Conservation (phyloP, 306 rosid species). For the Clitoria ternatea region DNA sequence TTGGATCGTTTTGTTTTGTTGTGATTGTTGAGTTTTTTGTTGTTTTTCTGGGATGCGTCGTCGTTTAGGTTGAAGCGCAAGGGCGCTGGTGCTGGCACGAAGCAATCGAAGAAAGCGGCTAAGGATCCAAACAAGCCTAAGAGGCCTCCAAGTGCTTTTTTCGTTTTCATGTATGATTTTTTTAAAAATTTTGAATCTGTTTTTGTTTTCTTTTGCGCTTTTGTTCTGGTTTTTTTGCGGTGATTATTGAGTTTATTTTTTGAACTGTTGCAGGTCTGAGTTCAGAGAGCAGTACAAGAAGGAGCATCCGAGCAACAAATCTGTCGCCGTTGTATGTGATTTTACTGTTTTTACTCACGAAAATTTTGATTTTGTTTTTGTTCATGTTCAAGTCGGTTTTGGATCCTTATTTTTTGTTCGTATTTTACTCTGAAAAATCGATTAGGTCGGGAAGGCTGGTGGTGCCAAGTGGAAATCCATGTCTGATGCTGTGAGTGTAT, state of each 20-base stretch:
- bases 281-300: conserved; percentile 69
- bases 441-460: conserved; percentile 87
- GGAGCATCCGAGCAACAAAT: conserved; percentile 73
- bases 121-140: conserved; percentile 96
- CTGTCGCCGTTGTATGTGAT: conserved; percentile 64
- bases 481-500: conserved; percentile 77
- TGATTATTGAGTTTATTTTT: not conserved
- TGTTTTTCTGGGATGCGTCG: not conserved
- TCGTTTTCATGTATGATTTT: conserved; percentile 67
- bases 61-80: conserved; percentile 64
- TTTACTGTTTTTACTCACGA: not conserved
- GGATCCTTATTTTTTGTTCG: not conserved
- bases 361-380: not conserved
- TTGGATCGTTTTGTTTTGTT: too few species aligned
- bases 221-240: too few species aligned
- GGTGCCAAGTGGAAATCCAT: conserved; percentile 74
- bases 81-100: conserved; percentile 59
- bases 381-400: not conserved
- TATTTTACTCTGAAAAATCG: not conserved
- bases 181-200: not conserved
- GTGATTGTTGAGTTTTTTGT: not conserved
- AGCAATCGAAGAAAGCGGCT: conserved; percentile 52
- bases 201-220: not conserved
- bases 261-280: conserved; percentile 53
- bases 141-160: conserved; percentile 95